A percentile compares a stretch with the other conserved stretches of the same genome.
Conservation (phyloP, 1,284 basidiomycete genomes). For the Kalmanozyma brasiliensis region DNA sequence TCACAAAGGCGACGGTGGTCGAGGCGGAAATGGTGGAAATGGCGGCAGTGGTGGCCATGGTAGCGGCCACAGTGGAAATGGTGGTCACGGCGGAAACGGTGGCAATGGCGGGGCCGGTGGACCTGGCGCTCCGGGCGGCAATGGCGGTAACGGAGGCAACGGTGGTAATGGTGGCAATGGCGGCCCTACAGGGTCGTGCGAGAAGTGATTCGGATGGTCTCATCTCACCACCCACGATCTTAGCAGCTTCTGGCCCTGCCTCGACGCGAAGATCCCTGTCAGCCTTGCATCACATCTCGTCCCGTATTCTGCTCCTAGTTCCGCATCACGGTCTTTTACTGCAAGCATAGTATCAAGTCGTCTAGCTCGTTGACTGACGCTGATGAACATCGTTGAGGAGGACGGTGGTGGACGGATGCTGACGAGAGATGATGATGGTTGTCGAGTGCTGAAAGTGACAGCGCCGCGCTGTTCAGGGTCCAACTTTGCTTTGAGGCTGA, state of each 20-base stretch:
- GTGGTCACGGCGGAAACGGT: slow-evolving; percentile 10
- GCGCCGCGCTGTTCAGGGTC: slow-evolving; percentile 8
- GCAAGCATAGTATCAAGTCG: not conserved
- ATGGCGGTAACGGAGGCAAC: slow-evolving; percentile 12
- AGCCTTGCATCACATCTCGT: too few relatives aligned
- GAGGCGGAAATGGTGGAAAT: slow-evolving; percentile 14
- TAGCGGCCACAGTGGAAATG: slow-evolving; percentile 9
- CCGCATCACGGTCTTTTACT: too few relatives aligned
- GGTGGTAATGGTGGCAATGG: slow-evolving; percentile 19
- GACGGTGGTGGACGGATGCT: too few relatives aligned
- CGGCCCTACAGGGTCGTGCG: not conserved
- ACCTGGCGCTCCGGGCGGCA: not conserved
- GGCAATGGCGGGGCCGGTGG: slow-evolving; percentile 14
- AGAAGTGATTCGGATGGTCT: too few relatives aligned
- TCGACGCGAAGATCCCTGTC: too few relatives aligned
- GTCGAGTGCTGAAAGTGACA: not conserved
- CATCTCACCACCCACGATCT: too few relatives aligned
- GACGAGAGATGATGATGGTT: too few relatives aligned
- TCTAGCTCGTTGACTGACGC: not conserved
- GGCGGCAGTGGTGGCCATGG: slow-evolving; percentile 9
- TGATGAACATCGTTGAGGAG: too few relatives aligned
- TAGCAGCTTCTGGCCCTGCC: too few relatives aligned
- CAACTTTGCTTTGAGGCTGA: not conserved
- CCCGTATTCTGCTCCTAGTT: too few relatives aligned
- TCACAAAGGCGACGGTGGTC: slow-evolving; percentile 15